A percentile compares a stretch with the other conserved stretches of the same genome.
Evolutionary conservation across 78 protist genomes (phyloP).

Genomic region (Dictyostelium capitatum): DNA sequence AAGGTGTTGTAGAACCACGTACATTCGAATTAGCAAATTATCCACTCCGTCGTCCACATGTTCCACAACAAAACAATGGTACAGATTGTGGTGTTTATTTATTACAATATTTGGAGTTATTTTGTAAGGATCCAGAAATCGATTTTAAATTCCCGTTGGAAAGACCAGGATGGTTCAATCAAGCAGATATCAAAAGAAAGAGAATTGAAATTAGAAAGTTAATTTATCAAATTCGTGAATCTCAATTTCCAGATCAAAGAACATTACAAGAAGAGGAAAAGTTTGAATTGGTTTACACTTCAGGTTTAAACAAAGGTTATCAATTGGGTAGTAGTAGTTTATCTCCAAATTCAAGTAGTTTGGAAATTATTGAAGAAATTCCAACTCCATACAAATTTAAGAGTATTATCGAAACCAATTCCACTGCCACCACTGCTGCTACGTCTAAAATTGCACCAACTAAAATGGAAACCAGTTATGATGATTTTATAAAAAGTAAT

Average conservation of each 20-base stretch:
- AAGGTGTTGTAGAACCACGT: neutral
- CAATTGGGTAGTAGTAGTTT: neutral
- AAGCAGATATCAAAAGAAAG: slow-evolving; percentile 11
- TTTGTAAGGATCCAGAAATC: slow-evolving; percentile 57
- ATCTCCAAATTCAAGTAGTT: neutral
- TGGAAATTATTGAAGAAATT: neutral
- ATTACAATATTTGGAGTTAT: slow-evolving; percentile 69
- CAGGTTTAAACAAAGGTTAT: neutral
- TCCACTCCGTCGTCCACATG: slow-evolving; percentile 13
- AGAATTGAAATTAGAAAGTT: slow-evolving; percentile 31
- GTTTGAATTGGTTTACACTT: neutral
- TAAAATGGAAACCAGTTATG: too few species aligned
- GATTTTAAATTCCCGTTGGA: slow-evolving; percentile 25
- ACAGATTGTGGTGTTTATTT: slow-evolving; percentile 78
- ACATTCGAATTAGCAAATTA: neutral
- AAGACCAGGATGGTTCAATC: slow-evolving; percentile 54
- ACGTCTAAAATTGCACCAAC: neutral
- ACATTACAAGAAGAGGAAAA: slow-evolving; percentile 55
- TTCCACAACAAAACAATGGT: slow-evolving; percentile 68
- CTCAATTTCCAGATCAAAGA: neutral
- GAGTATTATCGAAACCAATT: neutral
- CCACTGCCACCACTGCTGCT: neutral
- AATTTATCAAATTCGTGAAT: slow-evolving; percentile 25
- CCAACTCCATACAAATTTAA: neutral
- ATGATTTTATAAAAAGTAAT: too few species aligned